These are phyloP conservation scores for Penicillium verhagenii DNA, from an alignment of 495 filamentous ascomycete genomes.

Conservation along the genomic window DNA sequence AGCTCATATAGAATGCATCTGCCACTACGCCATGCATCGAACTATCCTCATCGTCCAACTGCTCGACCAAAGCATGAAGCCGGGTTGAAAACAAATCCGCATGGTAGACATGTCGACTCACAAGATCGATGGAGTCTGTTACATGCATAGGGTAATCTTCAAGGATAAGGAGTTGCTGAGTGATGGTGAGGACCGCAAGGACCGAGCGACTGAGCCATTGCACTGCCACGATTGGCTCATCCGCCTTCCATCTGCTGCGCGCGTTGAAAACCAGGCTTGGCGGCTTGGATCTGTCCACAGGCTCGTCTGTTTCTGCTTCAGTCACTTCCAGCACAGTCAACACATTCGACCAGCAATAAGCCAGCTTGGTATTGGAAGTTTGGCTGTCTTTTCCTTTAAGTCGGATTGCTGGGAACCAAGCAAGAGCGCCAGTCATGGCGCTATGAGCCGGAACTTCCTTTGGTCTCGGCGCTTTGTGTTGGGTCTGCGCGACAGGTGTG, in stretches of 20 bases:
- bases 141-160: slow-evolving; percentile 86
- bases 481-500: slow-evolving; percentile 91
- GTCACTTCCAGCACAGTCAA: slow-evolving; percentile 88
- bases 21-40: slow-evolving; percentile 95
- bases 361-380: slow-evolving; percentile 66
- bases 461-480: slow-evolving; percentile 85
- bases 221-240: slow-evolving; percentile 93
- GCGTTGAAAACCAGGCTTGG: slow-evolving; percentile 75
- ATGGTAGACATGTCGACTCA: slow-evolving; percentile 91
- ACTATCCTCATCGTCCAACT: slow-evolving; percentile 80
- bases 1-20: slow-evolving; percentile 97
- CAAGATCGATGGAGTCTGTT: slow-evolving; percentile 90
- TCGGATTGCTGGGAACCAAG: slow-evolving; percentile 96
- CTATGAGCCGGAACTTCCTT: slow-evolving; percentile 88
- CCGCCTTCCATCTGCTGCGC: slow-evolving; percentile 86
- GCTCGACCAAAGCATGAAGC: slow-evolving; percentile 78
- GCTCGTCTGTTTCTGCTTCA: slow-evolving; percentile 61
- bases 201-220: slow-evolving; percentile 98
- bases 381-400: slow-evolving; percentile 69
- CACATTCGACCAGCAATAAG: slow-evolving; percentile 97
- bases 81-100: slow-evolving; percentile 82
- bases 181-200: slow-evolving; percentile 85
- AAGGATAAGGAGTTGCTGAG: slow-evolving; percentile 86
- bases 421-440: slow-evolving; percentile 87
- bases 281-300: slow-evolving; percentile 63